Conservation (phyloP, 495 filamentous ascomycete species). For the Daldinia grandis region DNA sequence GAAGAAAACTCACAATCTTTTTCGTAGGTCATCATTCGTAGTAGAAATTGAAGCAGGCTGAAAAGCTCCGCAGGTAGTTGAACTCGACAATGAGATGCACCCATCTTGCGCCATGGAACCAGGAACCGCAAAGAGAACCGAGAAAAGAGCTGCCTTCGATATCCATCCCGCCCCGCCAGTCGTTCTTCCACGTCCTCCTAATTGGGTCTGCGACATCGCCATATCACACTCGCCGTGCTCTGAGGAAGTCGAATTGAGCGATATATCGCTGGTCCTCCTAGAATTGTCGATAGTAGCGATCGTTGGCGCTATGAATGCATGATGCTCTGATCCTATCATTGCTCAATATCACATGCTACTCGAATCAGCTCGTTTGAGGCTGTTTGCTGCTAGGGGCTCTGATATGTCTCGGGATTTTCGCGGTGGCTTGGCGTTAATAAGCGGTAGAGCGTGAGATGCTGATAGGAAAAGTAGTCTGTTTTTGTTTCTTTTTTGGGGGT, state of each 20-base stretch:
- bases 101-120: slow-evolving; percentile 45
- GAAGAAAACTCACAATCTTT: slow-evolving; percentile 75
- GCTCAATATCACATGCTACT: slow-evolving; percentile 40
- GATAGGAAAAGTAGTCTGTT: slow-evolving; percentile 11
- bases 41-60: slow-evolving; percentile 83
- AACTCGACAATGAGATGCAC: slow-evolving; percentile 83
- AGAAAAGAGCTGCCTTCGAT: slow-evolving; percentile 34
- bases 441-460: slow-evolving; percentile 19
- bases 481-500: slow-evolving; percentile 21
- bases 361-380: slow-evolving; percentile 5
- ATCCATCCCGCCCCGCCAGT: slow-evolving; percentile 22
- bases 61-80: slow-evolving; percentile 85
- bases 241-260: slow-evolving; percentile 7
- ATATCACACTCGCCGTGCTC: slow-evolving; percentile 9
- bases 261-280: slow-evolving; percentile 14
- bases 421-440: neutral
- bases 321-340: slow-evolving; percentile 42
- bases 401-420: neutral
- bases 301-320: slow-evolving; percentile 35
- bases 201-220: slow-evolving; percentile 20
- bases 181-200: slow-evolving; percentile 11
- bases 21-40: slow-evolving; percentile 68
- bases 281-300: slow-evolving; percentile 19
- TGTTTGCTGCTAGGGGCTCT: neutral
- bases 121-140: slow-evolving; percentile 46